These are phyloP conservation scores for Chloranthus sessilifolius DNA, from an alignment of 164 flowering plant genomes.

Conservation along the genomic window DNA sequence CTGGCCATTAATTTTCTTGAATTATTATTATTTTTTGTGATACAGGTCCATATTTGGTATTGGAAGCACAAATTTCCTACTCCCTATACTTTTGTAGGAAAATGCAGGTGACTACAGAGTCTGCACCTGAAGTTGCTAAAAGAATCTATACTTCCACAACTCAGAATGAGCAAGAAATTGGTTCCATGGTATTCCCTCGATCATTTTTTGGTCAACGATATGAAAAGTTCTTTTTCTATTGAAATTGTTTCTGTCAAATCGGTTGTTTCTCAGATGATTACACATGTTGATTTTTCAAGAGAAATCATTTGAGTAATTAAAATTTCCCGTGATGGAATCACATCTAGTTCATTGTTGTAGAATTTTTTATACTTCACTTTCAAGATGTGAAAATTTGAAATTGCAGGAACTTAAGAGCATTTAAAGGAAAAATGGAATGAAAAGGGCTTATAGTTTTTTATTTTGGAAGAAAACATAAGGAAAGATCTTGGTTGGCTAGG, in stretches of 20 bases:
- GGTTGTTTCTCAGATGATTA: not conserved
- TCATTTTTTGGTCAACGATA: not conserved
- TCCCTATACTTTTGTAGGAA: slow-evolving; percentile 34
- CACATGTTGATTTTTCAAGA: no score
- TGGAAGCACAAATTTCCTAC: slow-evolving; percentile 21
- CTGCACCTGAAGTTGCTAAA: slow-evolving; percentile 39
- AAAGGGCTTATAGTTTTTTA: not conserved
- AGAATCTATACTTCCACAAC: slow-evolving; percentile 50
- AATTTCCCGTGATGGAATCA: not conserved
- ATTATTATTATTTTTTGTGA: not conserved
- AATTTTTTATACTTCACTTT: no score
- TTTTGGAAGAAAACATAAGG: no score
- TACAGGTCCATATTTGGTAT: slow-evolving; percentile 26
- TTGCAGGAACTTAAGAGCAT: no score
- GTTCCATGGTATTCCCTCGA: slow-evolving; percentile 22
- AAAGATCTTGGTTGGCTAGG: no score
- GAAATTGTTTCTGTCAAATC: not conserved
- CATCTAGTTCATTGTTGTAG: no score
- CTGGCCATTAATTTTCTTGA: not conserved
- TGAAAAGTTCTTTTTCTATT: not conserved
- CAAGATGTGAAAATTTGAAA: not conserved
- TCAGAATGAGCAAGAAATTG: slow-evolving; percentile 15
- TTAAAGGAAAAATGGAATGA: not conserved
- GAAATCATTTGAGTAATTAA: not conserved
- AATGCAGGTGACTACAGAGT: slow-evolving; percentile 47